Evolutionary conservation across 1,284 basidiomycete genomes (phyloP).

Genomic region (Binderoboletus segoi): DNA sequence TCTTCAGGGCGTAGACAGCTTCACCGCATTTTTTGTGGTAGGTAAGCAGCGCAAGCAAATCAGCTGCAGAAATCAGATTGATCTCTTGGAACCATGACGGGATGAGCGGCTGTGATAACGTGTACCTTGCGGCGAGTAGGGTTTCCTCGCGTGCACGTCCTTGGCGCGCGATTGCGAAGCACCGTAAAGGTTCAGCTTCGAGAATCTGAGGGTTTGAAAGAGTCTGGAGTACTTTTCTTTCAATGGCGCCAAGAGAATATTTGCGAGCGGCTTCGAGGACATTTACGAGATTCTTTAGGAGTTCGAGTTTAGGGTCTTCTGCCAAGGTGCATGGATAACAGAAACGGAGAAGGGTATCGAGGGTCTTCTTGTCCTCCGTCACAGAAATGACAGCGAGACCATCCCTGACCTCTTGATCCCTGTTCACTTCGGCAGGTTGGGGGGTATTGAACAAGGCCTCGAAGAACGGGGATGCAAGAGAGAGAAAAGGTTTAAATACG

Average conservation of each 20-base stretch:
- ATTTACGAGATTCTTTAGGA: too few species aligned
- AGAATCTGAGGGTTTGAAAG: too few species aligned
- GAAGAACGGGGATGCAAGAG: slow-evolving; percentile 42
- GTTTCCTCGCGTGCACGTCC: not conserved
- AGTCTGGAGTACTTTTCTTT: too few species aligned
- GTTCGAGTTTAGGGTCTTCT: too few species aligned
- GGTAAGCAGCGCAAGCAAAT: slow-evolving; percentile 26
- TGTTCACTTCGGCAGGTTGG: slow-evolving; percentile 29
- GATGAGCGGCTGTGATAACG: slow-evolving; percentile 18
- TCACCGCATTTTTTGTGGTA: slow-evolving; percentile 20
- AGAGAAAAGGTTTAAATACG: slow-evolving; percentile 42
- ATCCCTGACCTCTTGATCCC: slow-evolving; percentile 18
- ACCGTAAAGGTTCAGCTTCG: too few species aligned
- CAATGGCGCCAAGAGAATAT: too few species aligned
- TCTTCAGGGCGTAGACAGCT: slow-evolving; percentile 13
- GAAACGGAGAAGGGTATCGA: too few species aligned
- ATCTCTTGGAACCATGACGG: slow-evolving; percentile 20
- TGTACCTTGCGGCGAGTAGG: slow-evolving; percentile 17
- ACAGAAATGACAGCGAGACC: slow-evolving; percentile 12
- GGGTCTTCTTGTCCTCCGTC: too few species aligned
- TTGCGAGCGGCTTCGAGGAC: too few species aligned
- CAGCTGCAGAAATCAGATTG: slow-evolving; percentile 14
- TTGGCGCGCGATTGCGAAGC: too few species aligned
- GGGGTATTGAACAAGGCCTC: slow-evolving; percentile 45
- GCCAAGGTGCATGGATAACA: too few species aligned